Conservation (phyloP, 345 rosid species). For the Lepidium didymum region DNA sequence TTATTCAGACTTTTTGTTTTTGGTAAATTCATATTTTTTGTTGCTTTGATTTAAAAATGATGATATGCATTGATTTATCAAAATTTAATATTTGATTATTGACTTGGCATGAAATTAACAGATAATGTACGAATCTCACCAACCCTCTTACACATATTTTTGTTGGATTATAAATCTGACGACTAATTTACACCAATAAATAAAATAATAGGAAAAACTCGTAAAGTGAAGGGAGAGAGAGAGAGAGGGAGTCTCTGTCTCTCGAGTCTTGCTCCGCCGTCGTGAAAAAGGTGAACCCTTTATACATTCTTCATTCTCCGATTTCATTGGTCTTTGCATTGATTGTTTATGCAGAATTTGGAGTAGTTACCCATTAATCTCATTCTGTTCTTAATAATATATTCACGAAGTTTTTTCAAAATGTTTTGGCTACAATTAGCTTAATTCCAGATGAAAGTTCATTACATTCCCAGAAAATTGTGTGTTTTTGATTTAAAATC, state of each 20-base stretch:
- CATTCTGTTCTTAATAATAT: neutral
- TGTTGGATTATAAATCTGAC: neutral
- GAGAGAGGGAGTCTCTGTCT: constrained; percentile 1
- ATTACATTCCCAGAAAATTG: neutral
- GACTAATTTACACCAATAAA: neutral
- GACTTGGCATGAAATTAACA: neutral
- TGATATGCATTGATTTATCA: neutral
- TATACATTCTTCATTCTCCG: constrained; percentile 14
- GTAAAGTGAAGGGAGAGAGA: neutral
- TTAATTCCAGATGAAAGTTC: neutral
- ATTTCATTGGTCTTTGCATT: constrained; percentile 14
- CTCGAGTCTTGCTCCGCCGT: constrained; percentile 21
- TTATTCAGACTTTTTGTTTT: neutral
- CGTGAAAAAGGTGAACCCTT: constrained; percentile 15
- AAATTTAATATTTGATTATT: neutral
- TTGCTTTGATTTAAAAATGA: no score
- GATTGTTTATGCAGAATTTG: neutral
- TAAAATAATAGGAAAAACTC: neutral
- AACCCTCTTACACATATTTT: neutral
- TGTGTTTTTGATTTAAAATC: neutral
- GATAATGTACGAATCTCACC: neutral
- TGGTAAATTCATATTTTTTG: no score
- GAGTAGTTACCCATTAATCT: neutral
- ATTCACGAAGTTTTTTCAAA: neutral
- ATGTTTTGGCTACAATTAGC: neutral